phyloP scores from a whole-genome alignment of 495 filamentous ascomycete genomes.

The Penicilliopsis zonata region DNA sequence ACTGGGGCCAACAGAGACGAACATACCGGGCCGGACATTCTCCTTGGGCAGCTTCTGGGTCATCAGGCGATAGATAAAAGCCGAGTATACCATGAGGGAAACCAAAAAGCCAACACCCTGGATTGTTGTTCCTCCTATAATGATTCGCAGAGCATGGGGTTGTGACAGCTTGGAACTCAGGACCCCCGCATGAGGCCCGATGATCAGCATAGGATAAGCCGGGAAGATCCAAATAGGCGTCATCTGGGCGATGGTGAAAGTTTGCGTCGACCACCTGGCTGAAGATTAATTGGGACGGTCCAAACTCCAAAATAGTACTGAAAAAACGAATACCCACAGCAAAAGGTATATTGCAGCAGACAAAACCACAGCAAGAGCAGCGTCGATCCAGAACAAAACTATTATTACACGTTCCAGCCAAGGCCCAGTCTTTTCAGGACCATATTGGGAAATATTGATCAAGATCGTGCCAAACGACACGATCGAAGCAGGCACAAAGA shows the following conservation, averaged over 20 bases:
- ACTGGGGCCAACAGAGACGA: constrained; percentile 69
- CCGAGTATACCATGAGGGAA: constrained; percentile 73
- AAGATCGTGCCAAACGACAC: constrained; percentile 64
- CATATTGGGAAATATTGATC: constrained; percentile 72
- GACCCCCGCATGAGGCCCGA: constrained; percentile 61
- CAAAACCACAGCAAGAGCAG: constrained; percentile 46
- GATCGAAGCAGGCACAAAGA: constrained; percentile 67
- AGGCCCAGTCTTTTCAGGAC: constrained; percentile 46
- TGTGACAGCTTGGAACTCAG: constrained; percentile 40
- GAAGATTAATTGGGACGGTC: constrained; percentile 5
- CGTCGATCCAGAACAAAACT: constrained; percentile 65
- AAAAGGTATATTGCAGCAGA: constrained; percentile 63
- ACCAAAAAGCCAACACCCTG: constrained; percentile 83
- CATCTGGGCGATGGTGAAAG: constrained; percentile 78
- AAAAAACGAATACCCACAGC: constrained; percentile 38
- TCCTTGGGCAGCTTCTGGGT: constrained; percentile 79
- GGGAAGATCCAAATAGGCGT: constrained; percentile 90
- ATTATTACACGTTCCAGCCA: constrained; percentile 57
- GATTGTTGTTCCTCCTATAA: constrained; percentile 57
- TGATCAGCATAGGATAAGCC: constrained; percentile 72
- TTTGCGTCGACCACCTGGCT: constrained; percentile 52
- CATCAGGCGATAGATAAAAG: constrained; percentile 83
- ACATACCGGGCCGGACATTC: constrained; percentile 68
- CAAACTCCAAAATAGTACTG: not conserved
- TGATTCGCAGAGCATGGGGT: constrained; percentile 44